A percentile compares a stretch with the other conserved stretches of the same genome.
phyloP scores from a whole-genome alignment of 345 rosid genomes.

The Euphorbia pulcherrima region DNA sequence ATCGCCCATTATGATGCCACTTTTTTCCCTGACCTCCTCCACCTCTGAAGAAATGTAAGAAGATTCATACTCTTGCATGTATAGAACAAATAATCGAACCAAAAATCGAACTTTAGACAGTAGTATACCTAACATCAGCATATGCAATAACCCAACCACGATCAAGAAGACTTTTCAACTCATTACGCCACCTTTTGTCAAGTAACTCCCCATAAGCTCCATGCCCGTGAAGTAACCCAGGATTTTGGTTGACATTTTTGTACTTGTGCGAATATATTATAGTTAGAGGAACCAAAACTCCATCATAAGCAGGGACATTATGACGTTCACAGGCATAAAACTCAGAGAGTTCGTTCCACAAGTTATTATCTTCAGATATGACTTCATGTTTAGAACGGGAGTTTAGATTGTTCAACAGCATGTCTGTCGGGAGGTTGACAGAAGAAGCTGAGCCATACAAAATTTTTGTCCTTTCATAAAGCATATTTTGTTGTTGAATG shows the following conservation, averaged over 20 bases:
- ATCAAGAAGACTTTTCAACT: constrained; percentile 94
- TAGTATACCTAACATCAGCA: constrained; percentile 87
- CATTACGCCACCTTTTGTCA: constrained; percentile 86
- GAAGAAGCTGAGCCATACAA: constrained; percentile 72
- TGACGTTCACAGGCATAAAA: constrained; percentile 74
- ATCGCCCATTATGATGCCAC: constrained; percentile 82
- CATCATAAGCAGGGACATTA: constrained; percentile 68
- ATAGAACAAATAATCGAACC: not conserved
- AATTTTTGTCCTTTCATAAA: constrained; percentile 80
- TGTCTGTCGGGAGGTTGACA: constrained; percentile 28
- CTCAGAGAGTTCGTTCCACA: constrained; percentile 91
- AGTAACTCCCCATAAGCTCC: constrained; percentile 94
- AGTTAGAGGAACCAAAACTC: constrained; percentile 72
- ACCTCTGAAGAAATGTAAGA: constrained; percentile 51
- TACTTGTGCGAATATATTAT: constrained; percentile 56
- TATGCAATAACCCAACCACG: constrained; percentile 94
- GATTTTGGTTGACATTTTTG: constrained; percentile 40
- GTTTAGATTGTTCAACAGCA: constrained; percentile 31
- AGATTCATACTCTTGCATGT: not conserved
- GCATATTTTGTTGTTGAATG: constrained; percentile 90
- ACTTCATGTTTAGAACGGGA: constrained; percentile 35
- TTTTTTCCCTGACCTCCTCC: constrained; percentile 82
- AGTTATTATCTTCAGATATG: constrained; percentile 51
- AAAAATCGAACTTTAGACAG: not conserved
- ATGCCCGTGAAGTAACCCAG: constrained; percentile 86